phyloP scores from a whole-genome alignment of 2,329 filamentous ascomycete species.

The Penicillium sp. region DNA sequence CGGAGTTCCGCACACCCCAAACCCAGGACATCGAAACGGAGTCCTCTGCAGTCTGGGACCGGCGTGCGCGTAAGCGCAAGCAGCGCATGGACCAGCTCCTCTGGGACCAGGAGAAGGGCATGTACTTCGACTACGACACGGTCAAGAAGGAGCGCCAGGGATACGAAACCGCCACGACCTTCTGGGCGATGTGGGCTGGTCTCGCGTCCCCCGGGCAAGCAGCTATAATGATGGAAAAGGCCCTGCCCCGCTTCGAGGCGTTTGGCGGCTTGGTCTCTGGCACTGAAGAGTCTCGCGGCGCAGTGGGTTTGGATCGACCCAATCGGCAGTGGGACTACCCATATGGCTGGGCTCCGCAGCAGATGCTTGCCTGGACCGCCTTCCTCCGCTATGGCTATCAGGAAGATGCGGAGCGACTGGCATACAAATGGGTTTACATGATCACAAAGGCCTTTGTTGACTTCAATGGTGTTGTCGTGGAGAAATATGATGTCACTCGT shows the following conservation, averaged over 20 bases:
- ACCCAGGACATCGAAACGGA: conserved; percentile 68
- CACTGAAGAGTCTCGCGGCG: conserved; percentile 82
- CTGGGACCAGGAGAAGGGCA: conserved; percentile 87
- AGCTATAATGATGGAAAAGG: conserved; percentile 73
- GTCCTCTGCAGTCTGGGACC: conserved; percentile 85
- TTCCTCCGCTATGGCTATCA: conserved; percentile 87
- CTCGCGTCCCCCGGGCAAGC: conserved; percentile 83
- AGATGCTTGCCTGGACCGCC: conserved; percentile 96
- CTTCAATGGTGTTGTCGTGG: conserved; percentile 96
- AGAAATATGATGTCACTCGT: conserved; percentile 96
- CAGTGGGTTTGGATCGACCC: conserved; percentile 73
- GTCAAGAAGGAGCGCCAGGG: conserved; percentile 72
- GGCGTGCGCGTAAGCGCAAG: conserved; percentile 79
- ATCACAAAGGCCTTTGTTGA: conserved; percentile 98
- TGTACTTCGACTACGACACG: conserved; percentile 98
- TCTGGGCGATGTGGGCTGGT: conserved; percentile 97
- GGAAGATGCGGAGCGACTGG: conserved; percentile 81
- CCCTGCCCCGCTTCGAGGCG: conserved; percentile 82
- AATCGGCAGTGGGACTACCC: conserved; percentile 99
- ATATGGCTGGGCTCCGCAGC: conserved; percentile 97
- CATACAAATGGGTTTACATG: conserved; percentile 98
- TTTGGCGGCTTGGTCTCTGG: conserved; percentile 85
- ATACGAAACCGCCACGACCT: conserved; percentile 90
- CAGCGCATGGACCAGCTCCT: conserved; percentile 85
- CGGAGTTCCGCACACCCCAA: conserved; percentile 70